Evolutionary conservation across 805 yeast genomes (phyloP).

Genomic region (Lipomyces anomalus): DNA sequence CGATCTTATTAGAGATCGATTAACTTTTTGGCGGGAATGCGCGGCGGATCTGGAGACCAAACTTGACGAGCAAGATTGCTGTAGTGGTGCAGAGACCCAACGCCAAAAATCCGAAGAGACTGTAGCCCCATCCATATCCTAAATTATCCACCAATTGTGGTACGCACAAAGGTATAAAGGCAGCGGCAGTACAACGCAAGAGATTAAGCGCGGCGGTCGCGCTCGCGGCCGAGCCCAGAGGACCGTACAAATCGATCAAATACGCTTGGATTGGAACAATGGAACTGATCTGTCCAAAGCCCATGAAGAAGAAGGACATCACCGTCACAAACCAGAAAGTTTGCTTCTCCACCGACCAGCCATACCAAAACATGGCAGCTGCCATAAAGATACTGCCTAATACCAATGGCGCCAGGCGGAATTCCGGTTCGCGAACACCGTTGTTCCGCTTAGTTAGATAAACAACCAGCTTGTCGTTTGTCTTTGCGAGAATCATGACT

Average conservation of each 20-base stretch:
- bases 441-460: constrained; percentile 15
- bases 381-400: constrained; percentile 44
- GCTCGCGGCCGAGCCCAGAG: constrained; percentile 20
- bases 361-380: constrained; percentile 43
- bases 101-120: constrained; percentile 16
- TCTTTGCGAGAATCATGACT: constrained; percentile 41
- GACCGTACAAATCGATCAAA: constrained; percentile 19
- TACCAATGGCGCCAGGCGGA: constrained; percentile 47
- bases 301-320: constrained; percentile 15
- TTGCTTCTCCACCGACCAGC: constrained; percentile 18
- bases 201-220: constrained; percentile 22
- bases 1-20: too few relatives aligned
- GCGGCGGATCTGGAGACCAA: too few relatives aligned
- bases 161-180: constrained; percentile 17
- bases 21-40: too few relatives aligned
- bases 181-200: constrained; percentile 21
- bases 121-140: constrained; percentile 23
- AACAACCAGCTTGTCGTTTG: constrained; percentile 16
- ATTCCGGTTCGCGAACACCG: constrained; percentile 43
- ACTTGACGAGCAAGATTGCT: constrained; percentile 12
- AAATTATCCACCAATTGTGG: constrained; percentile 10
- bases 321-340: constrained; percentile 18
- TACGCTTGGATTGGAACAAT: constrained; percentile 22
- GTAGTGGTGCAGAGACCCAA: constrained; percentile 12
- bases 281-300: constrained; percentile 17